Evolutionary conservation across 257 asterid genomes (phyloP), one percentile per base, ranked within the genome.

Genomic region (Fraxinus excelsior): DNA sequence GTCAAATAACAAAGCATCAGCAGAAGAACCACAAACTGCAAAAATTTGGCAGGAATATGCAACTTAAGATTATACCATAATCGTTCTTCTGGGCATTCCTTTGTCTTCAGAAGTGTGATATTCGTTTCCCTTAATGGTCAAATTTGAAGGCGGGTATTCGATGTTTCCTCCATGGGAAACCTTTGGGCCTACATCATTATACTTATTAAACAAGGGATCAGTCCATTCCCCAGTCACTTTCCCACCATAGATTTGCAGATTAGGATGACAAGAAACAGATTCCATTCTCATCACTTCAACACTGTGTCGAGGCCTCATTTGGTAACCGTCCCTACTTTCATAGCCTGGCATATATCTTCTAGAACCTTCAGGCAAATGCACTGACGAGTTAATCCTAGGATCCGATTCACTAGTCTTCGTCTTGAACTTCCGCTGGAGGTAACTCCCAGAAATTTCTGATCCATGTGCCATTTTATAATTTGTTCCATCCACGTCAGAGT

Each of bases 331-430:
- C 84, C 84, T 76, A 82, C 76, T 82, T 49, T 86, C 89, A 78
- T 74, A 67, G 70, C 64, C 90, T 31, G 80, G 81, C 40, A 67
- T 32, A 29, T 79, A 83, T 81, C 82, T 83, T 28, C 75, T 76
- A 71, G 86, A 79, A 75, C 79, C 86, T 74, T 88, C 94, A 58
- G 80, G 85, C 76, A 84, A 76, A 74, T 89, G 85, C 68, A 25
- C 7, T 25, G 34, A 23, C 18, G 16, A 62, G 68, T 25, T 62
- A 26, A 23, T 62, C 40, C 88, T 71, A 6, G 81, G 84, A 81
- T 83, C 64, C 77, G 85, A 49, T 81, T 77, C 35, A 67, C 88
- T 76, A 68, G 82, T 75, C 77, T 80, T 84, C 69, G 21, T 79
- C 76, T 78, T 84, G 67, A 73, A 75, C 76, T 84, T 91, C 23